A percentile compares a stretch with the other conserved stretches of the same genome.
These are phyloP conservation scores for Nothopassalora personata DNA, from an alignment of 2,329 filamentous ascomycete species.

Conservation along the genomic window DNA sequence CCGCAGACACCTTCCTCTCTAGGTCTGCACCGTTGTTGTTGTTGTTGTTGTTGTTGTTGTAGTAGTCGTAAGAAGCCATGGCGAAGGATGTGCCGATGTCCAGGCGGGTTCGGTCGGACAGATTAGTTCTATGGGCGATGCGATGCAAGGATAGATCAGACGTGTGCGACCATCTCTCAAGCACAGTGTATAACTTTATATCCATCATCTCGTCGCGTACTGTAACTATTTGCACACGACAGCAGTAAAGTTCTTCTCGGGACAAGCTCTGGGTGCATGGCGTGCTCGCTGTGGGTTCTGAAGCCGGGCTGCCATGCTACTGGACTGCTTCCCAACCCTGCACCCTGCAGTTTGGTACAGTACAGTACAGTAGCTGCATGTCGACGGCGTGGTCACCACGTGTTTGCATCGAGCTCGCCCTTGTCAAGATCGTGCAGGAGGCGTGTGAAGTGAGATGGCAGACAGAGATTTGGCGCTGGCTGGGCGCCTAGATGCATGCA, in stretches of 20 bases:
- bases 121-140: neutral
- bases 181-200: too few species aligned
- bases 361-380: neutral
- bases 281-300: constrained; percentile 3
- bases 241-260: neutral
- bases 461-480: neutral
- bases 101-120: neutral
- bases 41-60: too few species aligned
- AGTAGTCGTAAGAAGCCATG: neutral
- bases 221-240: neutral
- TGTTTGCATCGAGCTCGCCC: neutral
- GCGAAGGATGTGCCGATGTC: neutral
- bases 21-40: neutral
- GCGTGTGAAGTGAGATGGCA: neutral
- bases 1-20: constrained; percentile 6
- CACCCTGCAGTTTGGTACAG: too few species aligned
- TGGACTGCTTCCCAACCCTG: neutral
- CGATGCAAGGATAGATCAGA: neutral
- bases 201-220: neutral
- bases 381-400: neutral
- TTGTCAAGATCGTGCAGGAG: neutral
- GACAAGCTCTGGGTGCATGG: constrained; percentile 1
- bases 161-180: neutral
- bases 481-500: neutral
- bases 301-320: neutral